Base-by-base conservation (phyloP, 768 basidiomycete genomes). In the Clitopilus hobsonii region DNA sequence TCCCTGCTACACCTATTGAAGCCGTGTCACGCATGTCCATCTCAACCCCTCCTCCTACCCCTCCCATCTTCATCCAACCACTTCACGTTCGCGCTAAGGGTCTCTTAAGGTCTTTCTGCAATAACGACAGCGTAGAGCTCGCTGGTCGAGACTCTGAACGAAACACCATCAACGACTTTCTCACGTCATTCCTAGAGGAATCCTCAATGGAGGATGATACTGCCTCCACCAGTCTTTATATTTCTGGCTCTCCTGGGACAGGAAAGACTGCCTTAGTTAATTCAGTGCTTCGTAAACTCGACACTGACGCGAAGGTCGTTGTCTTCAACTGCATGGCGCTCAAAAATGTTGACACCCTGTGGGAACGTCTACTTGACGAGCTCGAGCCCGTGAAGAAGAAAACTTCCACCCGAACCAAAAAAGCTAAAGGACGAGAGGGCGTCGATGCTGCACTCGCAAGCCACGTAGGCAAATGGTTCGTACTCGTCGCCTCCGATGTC, bases 161-260 rank as follows among this genome's bases (percentile, higher is more conserved):
- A 58, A 74, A 72, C 16, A 66, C 66, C 13, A 83, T 93, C 63
- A 67, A 72, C 18, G 66, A 74, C 10, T 94, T 92, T 70, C 65
- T 92, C 60, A 63, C 71, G 20, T 72, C 78, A 4, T 86, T 88
- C 64, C 64, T 83, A 22, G 66, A 69, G 25, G 69, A 63, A 18
- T 55, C 67, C 36, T 54, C 65, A 8, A 63, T 59, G 53, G 52
- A 49, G 45, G 62, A 65, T 45, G 63, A 63, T 18, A 62, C 61
- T 3, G 52, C 57, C 22, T 64, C 70, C 24, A 74, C 82, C 8
- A 78, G 82, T 38, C 75, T 96, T 55, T 98, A 95, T 68, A 86
- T 98, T 52, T 95, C 94, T 7, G 96, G 96, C 7, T 84, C 92
- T 1, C 94, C 94, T 3, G 96, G 95, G 1, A 93, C 92, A 2